These are phyloP conservation scores for Cordyceps cicadae DNA, from an alignment of 2,329 filamentous ascomycete species.

Conservation along the genomic window DNA sequence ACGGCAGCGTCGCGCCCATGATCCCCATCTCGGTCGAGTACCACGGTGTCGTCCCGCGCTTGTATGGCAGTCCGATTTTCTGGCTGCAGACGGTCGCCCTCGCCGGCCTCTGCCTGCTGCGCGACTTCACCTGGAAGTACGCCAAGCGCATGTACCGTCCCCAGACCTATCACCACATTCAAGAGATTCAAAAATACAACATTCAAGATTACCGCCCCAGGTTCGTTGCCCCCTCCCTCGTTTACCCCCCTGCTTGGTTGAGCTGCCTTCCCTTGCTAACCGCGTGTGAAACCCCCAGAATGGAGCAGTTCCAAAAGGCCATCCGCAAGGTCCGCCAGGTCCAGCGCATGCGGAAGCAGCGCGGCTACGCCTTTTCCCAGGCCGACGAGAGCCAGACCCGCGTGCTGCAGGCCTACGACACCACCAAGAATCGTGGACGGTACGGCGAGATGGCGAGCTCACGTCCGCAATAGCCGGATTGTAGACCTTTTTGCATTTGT, in stretches of 20 bases:
- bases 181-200: slow-evolving; percentile 99
- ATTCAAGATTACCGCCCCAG: slow-evolving; percentile 97
- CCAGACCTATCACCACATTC: slow-evolving; percentile 93
- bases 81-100: slow-evolving; percentile 84
- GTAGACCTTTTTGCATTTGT: not conserved
- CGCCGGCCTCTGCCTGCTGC: slow-evolving; percentile 70
- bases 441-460: slow-evolving; percentile 86
- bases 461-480: slow-evolving; percentile 18
- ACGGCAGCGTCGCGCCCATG: slow-evolving; percentile 78
- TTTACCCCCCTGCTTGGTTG: not conserved
- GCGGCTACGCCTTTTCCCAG: slow-evolving; percentile 95
- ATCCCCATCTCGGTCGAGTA: slow-evolving; percentile 77
- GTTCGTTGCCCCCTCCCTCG: slow-evolving; percentile 39
- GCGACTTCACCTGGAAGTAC: slow-evolving; percentile 97
- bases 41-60: slow-evolving; percentile 67
- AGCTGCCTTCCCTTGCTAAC: not conserved
- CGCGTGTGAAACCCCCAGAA: slow-evolving; percentile 42
- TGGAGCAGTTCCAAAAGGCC: slow-evolving; percentile 99
- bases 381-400: slow-evolving; percentile 94
- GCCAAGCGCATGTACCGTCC: slow-evolving; percentile 94
- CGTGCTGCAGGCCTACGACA: slow-evolving; percentile 95
- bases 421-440: slow-evolving; percentile 78
- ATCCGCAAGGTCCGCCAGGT: slow-evolving; percentile 98
- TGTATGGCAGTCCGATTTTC: slow-evolving; percentile 78
- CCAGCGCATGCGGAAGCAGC: slow-evolving; percentile 98